These are phyloP conservation scores for Russula sp. DNA, from an alignment of 768 basidiomycete genomes.

Conservation along the genomic window DNA sequence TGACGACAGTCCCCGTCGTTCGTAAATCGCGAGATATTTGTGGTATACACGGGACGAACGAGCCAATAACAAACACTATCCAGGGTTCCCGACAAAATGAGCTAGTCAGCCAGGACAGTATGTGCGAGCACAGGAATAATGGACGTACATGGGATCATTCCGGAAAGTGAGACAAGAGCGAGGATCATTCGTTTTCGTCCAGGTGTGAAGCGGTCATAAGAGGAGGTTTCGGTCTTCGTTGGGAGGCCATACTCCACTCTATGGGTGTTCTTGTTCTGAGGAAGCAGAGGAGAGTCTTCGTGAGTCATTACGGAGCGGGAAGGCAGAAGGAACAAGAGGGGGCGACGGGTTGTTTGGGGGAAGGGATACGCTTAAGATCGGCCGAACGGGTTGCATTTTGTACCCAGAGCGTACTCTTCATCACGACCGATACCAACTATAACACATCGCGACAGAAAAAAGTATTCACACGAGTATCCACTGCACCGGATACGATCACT, in stretches of 20 bases:
- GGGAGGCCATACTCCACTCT: constrained; percentile 1
- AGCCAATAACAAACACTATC: constrained; percentile 63
- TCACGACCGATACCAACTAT: not conserved
- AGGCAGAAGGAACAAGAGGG: not conserved
- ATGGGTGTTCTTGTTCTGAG: not conserved
- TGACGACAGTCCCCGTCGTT: constrained; percentile 55
- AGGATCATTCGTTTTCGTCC: constrained; percentile 53
- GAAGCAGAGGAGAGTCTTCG: constrained; percentile 2
- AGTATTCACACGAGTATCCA: not conserved
- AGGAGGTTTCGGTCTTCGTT: not conserved
- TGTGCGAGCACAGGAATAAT: constrained; percentile 1
- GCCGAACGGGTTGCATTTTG: not conserved
- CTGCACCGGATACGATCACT: too few species aligned
- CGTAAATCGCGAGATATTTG: constrained; percentile 65
- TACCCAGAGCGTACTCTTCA: not conserved
- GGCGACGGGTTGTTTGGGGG: too few species aligned
- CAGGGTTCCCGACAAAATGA: not conserved
- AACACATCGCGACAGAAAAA: not conserved
- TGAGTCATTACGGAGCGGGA: constrained; percentile 4
- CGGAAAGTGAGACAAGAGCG: constrained; percentile 56
- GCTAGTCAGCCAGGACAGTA: not conserved
- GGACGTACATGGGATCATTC: constrained; percentile 58
- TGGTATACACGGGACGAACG: constrained; percentile 73
- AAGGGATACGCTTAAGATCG: not conserved
- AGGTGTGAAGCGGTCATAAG: constrained; percentile 57